Percentiles rank a stretch among this genome's conserved stretches.
Evolutionary conservation across 768 basidiomycete genomes (phyloP).

Genomic region (Trametes elegans): DNA sequence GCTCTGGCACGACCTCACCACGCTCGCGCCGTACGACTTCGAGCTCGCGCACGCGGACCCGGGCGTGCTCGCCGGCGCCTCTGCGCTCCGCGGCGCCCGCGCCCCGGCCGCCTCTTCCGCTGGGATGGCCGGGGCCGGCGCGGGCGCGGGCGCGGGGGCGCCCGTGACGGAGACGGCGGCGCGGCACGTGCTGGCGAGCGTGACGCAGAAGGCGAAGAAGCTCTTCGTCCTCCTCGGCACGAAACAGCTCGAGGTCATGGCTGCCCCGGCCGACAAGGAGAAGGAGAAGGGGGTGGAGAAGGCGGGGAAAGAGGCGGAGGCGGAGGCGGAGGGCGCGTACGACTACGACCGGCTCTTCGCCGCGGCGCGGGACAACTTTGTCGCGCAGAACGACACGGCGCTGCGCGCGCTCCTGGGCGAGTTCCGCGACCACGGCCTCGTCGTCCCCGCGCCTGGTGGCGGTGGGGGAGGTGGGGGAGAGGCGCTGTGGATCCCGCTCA

Average conservation of each 20-base stretch:
- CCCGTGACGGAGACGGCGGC: conserved; percentile 75
- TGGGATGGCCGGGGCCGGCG: conserved; percentile 33
- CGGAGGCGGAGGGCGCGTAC: conserved; percentile 46
- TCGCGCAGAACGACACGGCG: conserved; percentile 86
- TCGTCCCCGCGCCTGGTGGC: conserved; percentile 45
- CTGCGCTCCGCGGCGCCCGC: conserved; percentile 26
- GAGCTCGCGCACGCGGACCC: conserved; percentile 70
- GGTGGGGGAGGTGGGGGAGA: conserved; percentile 48
- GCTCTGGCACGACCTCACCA: conserved; percentile 91
- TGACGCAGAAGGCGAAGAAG: conserved; percentile 84
- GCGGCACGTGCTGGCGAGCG: conserved; percentile 78
- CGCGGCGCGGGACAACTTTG: conserved; percentile 75
- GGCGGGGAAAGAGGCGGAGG: conserved; percentile 26
- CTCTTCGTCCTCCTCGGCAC: conserved; percentile 71
- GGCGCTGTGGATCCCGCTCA: conserved; percentile 84
- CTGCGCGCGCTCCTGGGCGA: conserved; percentile 81
- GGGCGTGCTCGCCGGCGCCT: conserved; percentile 55
- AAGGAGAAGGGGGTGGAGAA: conserved; percentile 21
- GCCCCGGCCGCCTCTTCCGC: conserved; percentile 13
- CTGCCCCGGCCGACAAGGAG: conserved; percentile 34
- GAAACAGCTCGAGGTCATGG: conserved; percentile 63
- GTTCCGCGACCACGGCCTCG: conserved; percentile 87
- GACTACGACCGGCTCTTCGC: conserved; percentile 70
- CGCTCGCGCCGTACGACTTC: conserved; percentile 76
- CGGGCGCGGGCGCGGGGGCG: conserved; percentile 26